These are phyloP conservation scores for Strigomonas culicis DNA, from an alignment of 208 protist species.

Conservation along the genomic window DNA sequence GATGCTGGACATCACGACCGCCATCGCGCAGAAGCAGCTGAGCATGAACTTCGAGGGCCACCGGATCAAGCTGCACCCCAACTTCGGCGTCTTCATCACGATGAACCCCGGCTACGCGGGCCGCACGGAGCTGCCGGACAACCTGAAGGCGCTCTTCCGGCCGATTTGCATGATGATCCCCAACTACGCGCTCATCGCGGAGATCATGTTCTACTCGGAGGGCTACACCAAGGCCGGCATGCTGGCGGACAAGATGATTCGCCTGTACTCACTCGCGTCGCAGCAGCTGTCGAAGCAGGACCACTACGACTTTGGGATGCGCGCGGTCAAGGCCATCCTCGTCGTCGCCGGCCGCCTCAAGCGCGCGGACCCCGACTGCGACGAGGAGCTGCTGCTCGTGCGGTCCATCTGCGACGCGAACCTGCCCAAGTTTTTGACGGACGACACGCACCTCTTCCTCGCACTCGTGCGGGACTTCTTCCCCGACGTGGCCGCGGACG, in stretches of 20 bases:
- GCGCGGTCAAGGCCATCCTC: constrained; percentile 94
- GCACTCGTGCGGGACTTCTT: constrained; percentile 92
- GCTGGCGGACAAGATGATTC: constrained; percentile 93
- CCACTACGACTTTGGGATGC: constrained; percentile 96
- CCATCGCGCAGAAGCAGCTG: constrained; percentile 67
- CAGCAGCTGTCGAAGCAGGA: constrained; percentile 96
- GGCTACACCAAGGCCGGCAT: constrained; percentile 92
- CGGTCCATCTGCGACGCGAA: constrained; percentile 91
- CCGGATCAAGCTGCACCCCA: constrained; percentile 85
- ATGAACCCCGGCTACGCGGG: constrained; percentile 98
- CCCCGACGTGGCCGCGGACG: constrained; percentile 45
- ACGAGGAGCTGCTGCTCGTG: constrained; percentile 92
- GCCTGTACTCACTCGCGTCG: constrained; percentile 91
- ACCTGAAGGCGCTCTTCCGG: constrained; percentile 95
- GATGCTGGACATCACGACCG: constrained; percentile 93
- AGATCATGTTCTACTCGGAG: constrained; percentile 97
- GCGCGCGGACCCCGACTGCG: constrained; percentile 70
- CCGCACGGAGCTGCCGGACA: constrained; percentile 96
- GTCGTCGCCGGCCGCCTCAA: constrained; percentile 91
- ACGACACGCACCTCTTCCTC: constrained; percentile 89
- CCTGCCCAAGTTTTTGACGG: constrained; percentile 91
- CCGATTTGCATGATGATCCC: constrained; percentile 97
- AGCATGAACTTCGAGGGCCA: constrained; percentile 92
- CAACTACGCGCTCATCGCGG: constrained; percentile 95
- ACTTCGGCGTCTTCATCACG: constrained; percentile 96